Conservation (phyloP, 75 land plant genomes). For the Picea sitchensis region DNA sequence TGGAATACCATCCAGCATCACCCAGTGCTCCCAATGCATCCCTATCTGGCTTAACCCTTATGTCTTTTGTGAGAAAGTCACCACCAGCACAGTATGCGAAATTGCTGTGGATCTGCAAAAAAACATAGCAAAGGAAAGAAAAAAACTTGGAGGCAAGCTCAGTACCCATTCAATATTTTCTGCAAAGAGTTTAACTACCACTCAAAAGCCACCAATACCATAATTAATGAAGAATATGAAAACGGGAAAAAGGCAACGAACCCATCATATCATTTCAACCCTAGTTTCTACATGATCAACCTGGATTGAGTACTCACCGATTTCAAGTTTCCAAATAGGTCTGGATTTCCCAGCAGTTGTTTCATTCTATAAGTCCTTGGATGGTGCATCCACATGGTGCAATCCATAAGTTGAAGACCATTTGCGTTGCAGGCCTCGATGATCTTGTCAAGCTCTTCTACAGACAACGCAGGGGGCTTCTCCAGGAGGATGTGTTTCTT, state of each 20-base stretch:
- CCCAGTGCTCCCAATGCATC: not conserved
- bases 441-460: conserved; percentile 56
- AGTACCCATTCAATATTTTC: not conserved
- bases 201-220: not conserved
- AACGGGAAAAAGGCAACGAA: not conserved
- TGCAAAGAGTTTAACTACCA: not conserved
- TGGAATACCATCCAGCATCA: conserved; percentile 76
- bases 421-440: conserved; percentile 37
- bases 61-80: conserved; percentile 44
- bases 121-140: not conserved
- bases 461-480: conserved; percentile 69
- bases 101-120: conserved; percentile 38
- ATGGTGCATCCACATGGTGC: conserved; percentile 91
- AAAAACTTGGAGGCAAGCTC: not conserved
- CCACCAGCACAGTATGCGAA: conserved; percentile 21
- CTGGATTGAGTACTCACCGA: conserved; percentile 19
- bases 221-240: not conserved
- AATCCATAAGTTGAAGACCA: conserved; percentile 78
- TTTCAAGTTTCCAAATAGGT: conserved; percentile 50
- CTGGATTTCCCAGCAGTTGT: conserved; percentile 25
- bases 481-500: conserved; percentile 79
- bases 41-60: not conserved
- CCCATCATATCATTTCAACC: no score
- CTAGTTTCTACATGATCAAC: not conserved
- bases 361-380: conserved; percentile 71